Evolutionary conservation across 108 stramenopile species (phyloP).

Genomic region (Pseudonitzschia pungens): DNA sequence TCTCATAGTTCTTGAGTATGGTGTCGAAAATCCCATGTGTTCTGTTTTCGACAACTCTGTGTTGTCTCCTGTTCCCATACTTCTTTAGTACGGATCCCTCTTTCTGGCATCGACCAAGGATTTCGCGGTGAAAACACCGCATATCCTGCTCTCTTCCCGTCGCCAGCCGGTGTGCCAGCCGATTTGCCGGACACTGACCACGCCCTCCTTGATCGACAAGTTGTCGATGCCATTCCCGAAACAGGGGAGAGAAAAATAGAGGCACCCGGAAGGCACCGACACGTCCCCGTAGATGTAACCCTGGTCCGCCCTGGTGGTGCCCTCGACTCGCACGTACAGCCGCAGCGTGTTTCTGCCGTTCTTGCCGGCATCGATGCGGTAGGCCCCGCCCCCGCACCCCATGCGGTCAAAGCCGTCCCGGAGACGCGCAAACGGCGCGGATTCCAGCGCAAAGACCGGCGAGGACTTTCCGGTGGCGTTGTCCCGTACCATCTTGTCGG

Average conservation of each 20-base stretch:
- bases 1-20: too few species aligned
- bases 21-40: too few species aligned
- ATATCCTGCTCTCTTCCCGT: constrained; percentile 71
- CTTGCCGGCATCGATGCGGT: constrained; percentile 52
- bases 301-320: constrained; percentile 31
- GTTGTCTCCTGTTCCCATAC: too few species aligned
- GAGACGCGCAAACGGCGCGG: constrained; percentile 49
- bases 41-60: too few species aligned
- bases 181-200: constrained; percentile 67
- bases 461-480: constrained; percentile 46
- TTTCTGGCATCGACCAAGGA: constrained; percentile 47
- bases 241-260: constrained; percentile 77
- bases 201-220: constrained; percentile 67
- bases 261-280: constrained; percentile 54
- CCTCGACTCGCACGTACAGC: constrained; percentile 58
- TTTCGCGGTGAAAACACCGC: constrained; percentile 61
- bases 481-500: constrained; percentile 50
- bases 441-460: constrained; percentile 29
- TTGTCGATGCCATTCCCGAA: constrained; percentile 44
- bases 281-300: constrained; percentile 47
- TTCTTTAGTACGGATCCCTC: constrained; percentile 42
- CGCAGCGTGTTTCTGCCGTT: constrained; percentile 42
- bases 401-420: constrained; percentile 69
- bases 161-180: constrained; percentile 87
- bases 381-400: constrained; percentile 52